A percentile compares a stretch with the other conserved stretches of the same genome.
Evolutionary conservation across 176 grass and related monocot species (phyloP).

Genomic region (Thinopyrum elongatum): DNA sequence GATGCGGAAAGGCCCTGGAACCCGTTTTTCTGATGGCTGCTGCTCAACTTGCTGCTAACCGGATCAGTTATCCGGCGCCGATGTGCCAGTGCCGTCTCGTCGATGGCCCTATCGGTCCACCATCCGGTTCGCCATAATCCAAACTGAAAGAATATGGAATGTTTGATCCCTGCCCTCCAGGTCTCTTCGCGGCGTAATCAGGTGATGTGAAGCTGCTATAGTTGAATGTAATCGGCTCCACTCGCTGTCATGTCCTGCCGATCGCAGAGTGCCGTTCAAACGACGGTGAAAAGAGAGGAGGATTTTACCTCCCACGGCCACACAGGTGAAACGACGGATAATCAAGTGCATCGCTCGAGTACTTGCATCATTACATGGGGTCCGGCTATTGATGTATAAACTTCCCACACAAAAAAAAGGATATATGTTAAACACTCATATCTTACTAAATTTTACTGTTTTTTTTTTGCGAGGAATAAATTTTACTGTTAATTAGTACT

Average conservation of each 20-base stretch:
- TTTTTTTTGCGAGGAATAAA: no score
- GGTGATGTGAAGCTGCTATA: neutral
- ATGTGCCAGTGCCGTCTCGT: neutral
- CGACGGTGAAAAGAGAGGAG: neutral
- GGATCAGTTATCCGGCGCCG: neutral
- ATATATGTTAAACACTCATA: no score
- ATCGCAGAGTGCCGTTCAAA: neutral
- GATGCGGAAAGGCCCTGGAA: neutral
- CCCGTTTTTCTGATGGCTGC: neutral
- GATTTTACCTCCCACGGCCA: neutral
- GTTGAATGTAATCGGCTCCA: neutral
- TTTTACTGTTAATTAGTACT: no score
- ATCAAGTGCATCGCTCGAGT: no score
- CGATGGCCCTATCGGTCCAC: neutral
- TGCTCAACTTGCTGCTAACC: neutral
- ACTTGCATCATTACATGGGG: no score
- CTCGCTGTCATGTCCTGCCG: neutral
- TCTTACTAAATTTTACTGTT: no score
- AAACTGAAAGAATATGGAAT: neutral
- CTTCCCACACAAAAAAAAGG: no score
- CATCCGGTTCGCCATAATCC: neutral
- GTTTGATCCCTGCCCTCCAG: neutral
- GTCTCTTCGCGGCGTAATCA: neutral
- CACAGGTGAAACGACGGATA: no score
- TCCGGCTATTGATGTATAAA: no score